Evolutionary conservation across 345 rosid genomes (phyloP).

Genomic region (Hibiscus trionum): DNA sequence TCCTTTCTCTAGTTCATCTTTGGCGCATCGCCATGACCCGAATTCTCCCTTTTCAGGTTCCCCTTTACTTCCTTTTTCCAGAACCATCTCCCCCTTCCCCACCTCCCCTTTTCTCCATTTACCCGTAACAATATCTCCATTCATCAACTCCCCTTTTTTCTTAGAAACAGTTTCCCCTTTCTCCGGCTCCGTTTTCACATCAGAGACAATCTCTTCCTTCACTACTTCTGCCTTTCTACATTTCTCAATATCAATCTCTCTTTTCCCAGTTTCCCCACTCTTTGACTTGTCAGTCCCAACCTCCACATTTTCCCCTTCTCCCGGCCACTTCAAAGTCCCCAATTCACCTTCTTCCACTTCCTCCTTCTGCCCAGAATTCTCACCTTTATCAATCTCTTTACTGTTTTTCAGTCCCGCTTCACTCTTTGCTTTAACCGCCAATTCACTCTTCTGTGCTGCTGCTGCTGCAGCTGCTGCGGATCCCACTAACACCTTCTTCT

Average conservation of each 20-base stretch:
- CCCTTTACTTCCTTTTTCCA: slow-evolving; percentile 39
- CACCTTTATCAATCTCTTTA: slow-evolving; percentile 29
- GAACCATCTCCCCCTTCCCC: slow-evolving; percentile 32
- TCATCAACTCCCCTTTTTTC: slow-evolving; percentile 46
- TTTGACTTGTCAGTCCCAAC: slow-evolving; percentile 20
- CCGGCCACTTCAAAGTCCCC: slow-evolving; percentile 64
- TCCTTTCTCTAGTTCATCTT: slow-evolving; percentile 79
- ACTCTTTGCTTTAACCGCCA: slow-evolving; percentile 12
- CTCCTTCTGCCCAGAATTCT: slow-evolving; percentile 41
- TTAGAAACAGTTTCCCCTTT: slow-evolving; percentile 44
- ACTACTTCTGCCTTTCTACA: slow-evolving; percentile 27
- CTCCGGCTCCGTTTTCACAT: slow-evolving; percentile 38
- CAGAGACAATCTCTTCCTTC: slow-evolving; percentile 43
- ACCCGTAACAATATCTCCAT: slow-evolving; percentile 25
- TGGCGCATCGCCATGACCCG: slow-evolving; percentile 40
- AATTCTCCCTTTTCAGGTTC: slow-evolving; percentile 45
- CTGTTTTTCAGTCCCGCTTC: slow-evolving; percentile 17
- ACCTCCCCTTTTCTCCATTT: slow-evolving; percentile 28
- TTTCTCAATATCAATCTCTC: slow-evolving; percentile 1
- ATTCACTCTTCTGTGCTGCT: slow-evolving; percentile 32
- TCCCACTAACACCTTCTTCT: slow-evolving; percentile 26
- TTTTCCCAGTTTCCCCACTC: not conserved
- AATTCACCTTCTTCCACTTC: slow-evolving; percentile 87
- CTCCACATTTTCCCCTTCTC: slow-evolving; percentile 29
- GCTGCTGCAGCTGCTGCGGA: not conserved